Evolutionary conservation across 768 basidiomycete species (phyloP), one percentile per base, ranked within the genome.

Genomic region (Leucosporidium creatinivorum): DNA sequence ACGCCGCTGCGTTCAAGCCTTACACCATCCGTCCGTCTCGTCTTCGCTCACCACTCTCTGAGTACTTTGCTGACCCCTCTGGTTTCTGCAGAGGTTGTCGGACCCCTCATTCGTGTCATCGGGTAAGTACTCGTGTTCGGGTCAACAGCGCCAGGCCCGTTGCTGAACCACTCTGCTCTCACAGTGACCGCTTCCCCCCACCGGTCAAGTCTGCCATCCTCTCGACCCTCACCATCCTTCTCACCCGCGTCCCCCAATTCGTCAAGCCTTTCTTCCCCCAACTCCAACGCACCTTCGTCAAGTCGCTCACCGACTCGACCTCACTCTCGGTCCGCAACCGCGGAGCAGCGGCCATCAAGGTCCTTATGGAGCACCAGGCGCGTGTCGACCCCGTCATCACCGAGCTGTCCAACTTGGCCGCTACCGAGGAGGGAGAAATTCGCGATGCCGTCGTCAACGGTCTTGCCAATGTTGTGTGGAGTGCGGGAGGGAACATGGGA

Each of bases 231-330:
- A 85, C 86, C 0, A 85, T 86, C 26, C 90, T 97, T 85, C 81
- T 98, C 52, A 85, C 86, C 69, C 83, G 85, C 55, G 93, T 96
- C 28, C 93, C 93, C 0, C 81, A 83, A 5, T 89, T 94, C 73
- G 91, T 98, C 73, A 91, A 89, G 77, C 94, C 94, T 4, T 98
- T 98, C 86, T 97, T 97, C 84, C 96, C 94, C 3, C 96, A 98
- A 75, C 80, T 98, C 44, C 94, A 97, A 75, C 85, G 93, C 44
- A 97, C 93, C 0, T 97, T 98, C 75, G 89, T 96, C 77, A 98
- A 98, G 80, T 89, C 91, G 54, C 83, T 88, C 3, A 85, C 87
- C 65, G 93, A 98, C 77, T 78, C 87, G 12, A 82, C 87, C 2
- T 91, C 89, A 69, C 80, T 84, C 1, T 84, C 85, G 21, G 91